These are phyloP conservation scores for Diaporthe capsici DNA, from an alignment of 2,329 filamentous ascomycete species.

Conservation along the genomic window DNA sequence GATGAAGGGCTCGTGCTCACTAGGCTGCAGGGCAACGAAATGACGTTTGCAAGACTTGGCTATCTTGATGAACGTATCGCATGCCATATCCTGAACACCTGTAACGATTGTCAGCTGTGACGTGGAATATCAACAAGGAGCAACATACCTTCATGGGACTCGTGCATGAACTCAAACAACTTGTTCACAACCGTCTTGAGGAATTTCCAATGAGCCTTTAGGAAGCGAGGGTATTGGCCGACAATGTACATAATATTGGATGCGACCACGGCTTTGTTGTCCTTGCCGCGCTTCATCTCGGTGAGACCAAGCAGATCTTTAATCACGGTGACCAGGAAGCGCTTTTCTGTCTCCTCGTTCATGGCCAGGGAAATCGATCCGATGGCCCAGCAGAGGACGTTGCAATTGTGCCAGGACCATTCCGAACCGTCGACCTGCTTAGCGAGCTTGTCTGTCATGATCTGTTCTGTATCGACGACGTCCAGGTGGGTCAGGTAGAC, in stretches of 20 bases:
- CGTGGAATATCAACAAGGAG: neutral
- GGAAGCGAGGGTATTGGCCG: conserved; percentile 96
- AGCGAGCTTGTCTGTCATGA: conserved; percentile 98
- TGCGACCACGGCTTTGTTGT: conserved; percentile 99
- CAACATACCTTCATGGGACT: conserved; percentile 90
- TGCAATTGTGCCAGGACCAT: conserved; percentile 99
- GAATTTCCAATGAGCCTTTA: conserved; percentile 99
- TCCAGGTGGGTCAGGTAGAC: conserved; percentile 98
- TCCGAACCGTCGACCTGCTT: conserved; percentile 95
- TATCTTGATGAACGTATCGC: conserved; percentile 99
- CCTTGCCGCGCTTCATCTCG: conserved; percentile 99
- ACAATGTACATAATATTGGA: conserved; percentile 99
- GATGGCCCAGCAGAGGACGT: conserved; percentile 99
- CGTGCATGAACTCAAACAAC: conserved; percentile 99
- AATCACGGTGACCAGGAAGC: conserved; percentile 98
- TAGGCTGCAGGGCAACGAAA: conserved; percentile 95
- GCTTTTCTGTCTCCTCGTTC: conserved; percentile 99
- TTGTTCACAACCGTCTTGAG: conserved; percentile 99
- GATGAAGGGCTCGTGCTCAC: conserved; percentile 95
- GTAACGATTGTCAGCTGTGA: conserved; percentile 47
- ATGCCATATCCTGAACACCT: conserved; percentile 99
- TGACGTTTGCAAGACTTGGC: conserved; percentile 97
- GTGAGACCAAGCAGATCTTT: conserved; percentile 97
- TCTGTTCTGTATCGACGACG: conserved; percentile 96
- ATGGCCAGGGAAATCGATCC: conserved; percentile 98